phyloP scores from a whole-genome alignment of 768 basidiomycete genomes.

The Leucosporidium creatinivorum region DNA sequence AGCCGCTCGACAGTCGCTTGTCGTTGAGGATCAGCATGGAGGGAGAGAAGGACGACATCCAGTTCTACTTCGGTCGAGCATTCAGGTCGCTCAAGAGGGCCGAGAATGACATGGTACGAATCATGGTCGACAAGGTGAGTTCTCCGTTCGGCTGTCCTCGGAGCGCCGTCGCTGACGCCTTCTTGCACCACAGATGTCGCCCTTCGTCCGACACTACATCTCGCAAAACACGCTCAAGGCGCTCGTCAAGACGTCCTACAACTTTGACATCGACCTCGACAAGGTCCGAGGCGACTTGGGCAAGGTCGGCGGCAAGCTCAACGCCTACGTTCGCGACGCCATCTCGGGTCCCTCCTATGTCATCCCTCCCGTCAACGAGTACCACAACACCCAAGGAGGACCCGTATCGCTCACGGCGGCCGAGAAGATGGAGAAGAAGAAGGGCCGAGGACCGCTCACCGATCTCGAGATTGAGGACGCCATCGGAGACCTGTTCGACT shows the following conservation, averaged over 20 bases:
- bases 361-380: conserved; percentile 27
- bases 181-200: conserved; percentile 64
- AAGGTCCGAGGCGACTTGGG: conserved; percentile 58
- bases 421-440: conserved; percentile 30
- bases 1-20: conserved; percentile 57
- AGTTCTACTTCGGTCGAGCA: conserved; percentile 92
- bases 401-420: neutral
- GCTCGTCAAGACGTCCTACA: conserved; percentile 28
- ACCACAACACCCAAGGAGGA: conserved; percentile 60
- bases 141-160: neutral
- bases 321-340: conserved; percentile 38
- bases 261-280: conserved; percentile 68
- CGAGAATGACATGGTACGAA: conserved; percentile 89
- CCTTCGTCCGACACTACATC: conserved; percentile 56
- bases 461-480: conserved; percentile 93
- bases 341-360: neutral
- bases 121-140: conserved; percentile 90
- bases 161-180: no score
- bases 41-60: conserved; percentile 96
- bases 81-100: conserved; percentile 85
- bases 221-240: conserved; percentile 29
- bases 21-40: conserved; percentile 92
- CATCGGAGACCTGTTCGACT: conserved; percentile 85
- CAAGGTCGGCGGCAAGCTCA: conserved; percentile 60
- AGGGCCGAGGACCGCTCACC: conserved; percentile 51